A percentile compares a stretch with the other conserved stretches of the same genome.
These are phyloP conservation scores for Loxodes magnus DNA, from an alignment of 73 alveolate species.

Conservation along the genomic window DNA sequence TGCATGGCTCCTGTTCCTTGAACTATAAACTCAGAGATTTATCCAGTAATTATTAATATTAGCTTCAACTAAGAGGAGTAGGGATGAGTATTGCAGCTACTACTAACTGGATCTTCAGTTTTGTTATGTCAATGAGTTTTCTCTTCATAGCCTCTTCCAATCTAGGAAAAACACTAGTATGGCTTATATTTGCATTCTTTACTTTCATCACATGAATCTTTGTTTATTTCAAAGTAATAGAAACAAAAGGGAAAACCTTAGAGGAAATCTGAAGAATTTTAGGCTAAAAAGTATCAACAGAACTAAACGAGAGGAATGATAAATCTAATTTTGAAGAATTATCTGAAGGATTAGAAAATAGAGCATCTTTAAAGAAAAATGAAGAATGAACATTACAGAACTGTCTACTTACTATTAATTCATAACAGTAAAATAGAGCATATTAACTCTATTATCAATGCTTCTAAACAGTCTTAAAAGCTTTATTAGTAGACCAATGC, in stretches of 20 bases:
- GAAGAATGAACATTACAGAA: too few relatives aligned
- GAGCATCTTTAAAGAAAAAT: too few relatives aligned
- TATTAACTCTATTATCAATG: too few relatives aligned
- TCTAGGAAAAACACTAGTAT: conserved; percentile 11
- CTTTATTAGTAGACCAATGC: too few relatives aligned
- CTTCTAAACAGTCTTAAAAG: too few relatives aligned
- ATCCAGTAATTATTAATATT: conserved; percentile 33
- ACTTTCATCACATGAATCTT: conserved; percentile 11
- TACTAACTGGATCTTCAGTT: conserved; percentile 37
- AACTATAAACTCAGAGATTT: conserved; percentile 43
- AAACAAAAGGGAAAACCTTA: conserved; percentile 18
- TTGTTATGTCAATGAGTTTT: conserved; percentile 15
- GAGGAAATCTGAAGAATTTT: conserved; percentile 13
- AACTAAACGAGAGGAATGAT: too few relatives aligned
- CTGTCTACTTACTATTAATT: too few relatives aligned
- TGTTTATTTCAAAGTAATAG: conserved; percentile 12
- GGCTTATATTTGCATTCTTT: conserved; percentile 4
- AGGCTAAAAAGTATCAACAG: too few relatives aligned
- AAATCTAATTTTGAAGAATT: too few relatives aligned
- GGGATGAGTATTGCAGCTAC: conserved; percentile 21
- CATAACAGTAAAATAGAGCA: too few relatives aligned
- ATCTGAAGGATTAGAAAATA: too few relatives aligned
- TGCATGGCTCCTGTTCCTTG: conserved; percentile 31
- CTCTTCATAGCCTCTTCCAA: conserved; percentile 8
- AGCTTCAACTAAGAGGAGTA: conserved; percentile 25